Base-by-base conservation (phyloP, 2,329 filamentous ascomycete species). In the Phyllosticta citribraziliensis region DNA sequence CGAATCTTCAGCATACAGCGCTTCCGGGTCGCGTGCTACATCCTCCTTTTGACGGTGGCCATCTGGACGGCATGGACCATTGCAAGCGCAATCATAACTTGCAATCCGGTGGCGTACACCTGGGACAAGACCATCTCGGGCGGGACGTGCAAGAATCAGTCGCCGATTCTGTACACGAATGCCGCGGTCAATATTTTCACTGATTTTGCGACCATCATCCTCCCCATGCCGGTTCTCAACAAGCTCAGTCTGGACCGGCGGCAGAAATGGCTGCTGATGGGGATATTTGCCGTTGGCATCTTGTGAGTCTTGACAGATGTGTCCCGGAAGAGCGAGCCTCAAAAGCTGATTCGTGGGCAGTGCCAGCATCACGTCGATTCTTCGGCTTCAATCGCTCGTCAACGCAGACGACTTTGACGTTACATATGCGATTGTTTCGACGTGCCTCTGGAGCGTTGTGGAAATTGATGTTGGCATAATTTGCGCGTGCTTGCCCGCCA, bases 381-480 rank as follows among this genome's bases (percentile, higher is more conserved):
- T 63, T 58, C 58, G 62, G 20, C 52, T 63, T 14, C 56, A 40
- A 6, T 51, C 61, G 19, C 27, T 63, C 14, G 10, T 24, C 12
- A 25, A 33, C 51, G 11, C 14, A 19, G 47, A 5, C 8, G 50
- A 52, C n/a, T 52, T 33, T 55, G 50, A 22, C 24, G 27, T 30
- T 55, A 27, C 54, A 27, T n/a, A 33, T 11, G n/a, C 33, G n/a
- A 56, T 24, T 52, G 14, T 57, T 30, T 5, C 20, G 11, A 4
- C 22, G n/a, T 25, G 47, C 33, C 12, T 58, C 25, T 53, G 51
- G 27, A 58, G 27, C 17, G 25, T 51, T 8, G 12, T 61, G 12
- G 62, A 63, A 24, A 52, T 61, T 22, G 61, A 61, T 55, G 30
- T 50, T 40, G 51, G 54, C 30, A 58, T 63, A 50, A 50, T 61